Evolutionary conservation across 768 basidiomycete species (phyloP), one percentile per base, ranked within the genome.

Genomic region (Mycena capillaripes): DNA sequence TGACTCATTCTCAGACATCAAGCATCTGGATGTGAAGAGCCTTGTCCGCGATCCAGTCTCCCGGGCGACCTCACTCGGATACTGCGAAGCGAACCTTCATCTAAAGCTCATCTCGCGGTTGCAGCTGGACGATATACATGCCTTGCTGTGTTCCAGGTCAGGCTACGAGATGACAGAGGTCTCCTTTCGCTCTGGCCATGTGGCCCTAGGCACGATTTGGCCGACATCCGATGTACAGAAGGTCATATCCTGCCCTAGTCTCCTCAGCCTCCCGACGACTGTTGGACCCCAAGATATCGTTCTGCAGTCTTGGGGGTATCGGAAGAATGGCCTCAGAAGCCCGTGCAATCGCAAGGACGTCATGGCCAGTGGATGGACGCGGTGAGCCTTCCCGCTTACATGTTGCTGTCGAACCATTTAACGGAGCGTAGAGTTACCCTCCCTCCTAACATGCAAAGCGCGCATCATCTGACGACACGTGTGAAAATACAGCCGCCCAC

Each of bases 181-280:
- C 9, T 38, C 66, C 4, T 67, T 67, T 17, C 66, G 66, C 48
- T 17, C 27, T 16, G 66, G 66, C 4, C 3, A 44, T 14, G 57
- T 59, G 14, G 57, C 36, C 1, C 66, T 67, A 9, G 66, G 66
- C 19, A 25, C 30, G 23, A 67, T 67, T 40, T 67, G 66, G 66
- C 44, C 57, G 3, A 32, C 56, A 11, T 23, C 65, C 6, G 44
- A 66, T 42, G 29, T 46, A 16, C 3, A 1, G 66, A 12, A 50
- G 14, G 19, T 67, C 10, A 25, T n/a, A 4, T 4, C 42, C 2
- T 16, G 1, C 34, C 7, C 14, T 21, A 17, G 2, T 36, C 30
- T 40, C 29, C 55, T 48, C 19, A 36, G 30, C 56, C 27, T 58
- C 9, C 32, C 34, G 27, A 34, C 19, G 7, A 16, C 34, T 1